Percentiles rank a stretch among this genome's conserved stretches.
Conservation (phyloP, 805 yeast genomes). For the Peterozyma xylosa region DNA sequence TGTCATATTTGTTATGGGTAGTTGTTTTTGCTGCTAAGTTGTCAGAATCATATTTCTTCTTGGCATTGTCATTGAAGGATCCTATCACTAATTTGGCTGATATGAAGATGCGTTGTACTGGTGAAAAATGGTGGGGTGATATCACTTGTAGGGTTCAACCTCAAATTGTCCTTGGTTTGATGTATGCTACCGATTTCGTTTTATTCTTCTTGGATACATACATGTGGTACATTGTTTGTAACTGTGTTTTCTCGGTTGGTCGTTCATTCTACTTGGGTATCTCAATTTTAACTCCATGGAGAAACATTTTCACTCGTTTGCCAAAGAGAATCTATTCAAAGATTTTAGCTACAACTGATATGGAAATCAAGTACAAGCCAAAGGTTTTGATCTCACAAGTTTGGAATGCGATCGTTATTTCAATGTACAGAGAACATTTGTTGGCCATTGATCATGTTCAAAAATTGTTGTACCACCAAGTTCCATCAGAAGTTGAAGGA, state of each 20-base stretch:
- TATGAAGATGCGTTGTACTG: slow-evolving; percentile 87
- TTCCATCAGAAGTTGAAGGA: slow-evolving; percentile 96
- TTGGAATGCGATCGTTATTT: slow-evolving; percentile 98
- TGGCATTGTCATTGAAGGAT: slow-evolving; percentile 85
- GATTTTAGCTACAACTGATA: slow-evolving; percentile 95
- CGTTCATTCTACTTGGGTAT: slow-evolving; percentile 98
- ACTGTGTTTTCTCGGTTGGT: slow-evolving; percentile 93
- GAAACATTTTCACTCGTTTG: slow-evolving; percentile 94
- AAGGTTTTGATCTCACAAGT: slow-evolving; percentile 97
- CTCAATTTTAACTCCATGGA: slow-evolving; percentile 98
- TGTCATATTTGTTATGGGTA: slow-evolving; percentile 89
- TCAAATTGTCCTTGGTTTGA: slow-evolving; percentile 82
- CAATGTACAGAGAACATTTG: slow-evolving; percentile 99
- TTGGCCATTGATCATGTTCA: slow-evolving; percentile 98
- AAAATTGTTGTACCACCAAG: slow-evolving; percentile 94
- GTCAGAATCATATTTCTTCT: slow-evolving; percentile 85
- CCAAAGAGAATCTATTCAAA: slow-evolving; percentile 99
- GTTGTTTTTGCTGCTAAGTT: slow-evolving; percentile 85
- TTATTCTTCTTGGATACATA: slow-evolving; percentile 98
- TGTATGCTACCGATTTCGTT: slow-evolving; percentile 87
- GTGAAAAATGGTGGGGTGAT: slow-evolving; percentile 86
- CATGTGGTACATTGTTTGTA: slow-evolving; percentile 96
- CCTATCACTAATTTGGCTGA: slow-evolving; percentile 87
- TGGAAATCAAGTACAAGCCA: slow-evolving; percentile 98
- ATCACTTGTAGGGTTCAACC: slow-evolving; percentile 80